A percentile compares a stretch with the other conserved stretches of the same genome.
Evolutionary conservation across 768 basidiomycete genomes (phyloP).

Genomic region (Rhodotorula taiwanensis): DNA sequence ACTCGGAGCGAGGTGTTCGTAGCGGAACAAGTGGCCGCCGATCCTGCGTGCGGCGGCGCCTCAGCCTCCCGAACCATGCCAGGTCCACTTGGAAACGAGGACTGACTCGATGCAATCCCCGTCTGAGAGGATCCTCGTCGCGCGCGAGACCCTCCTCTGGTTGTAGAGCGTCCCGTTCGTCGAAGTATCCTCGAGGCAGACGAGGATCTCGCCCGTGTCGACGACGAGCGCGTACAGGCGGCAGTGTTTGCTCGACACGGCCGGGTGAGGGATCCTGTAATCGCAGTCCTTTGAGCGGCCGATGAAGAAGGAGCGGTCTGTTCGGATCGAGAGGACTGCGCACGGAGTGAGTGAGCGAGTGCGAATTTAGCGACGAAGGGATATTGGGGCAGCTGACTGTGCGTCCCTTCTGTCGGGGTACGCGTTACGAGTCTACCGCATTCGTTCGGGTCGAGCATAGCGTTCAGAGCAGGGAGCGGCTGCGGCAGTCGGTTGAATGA

Average conservation of each 20-base stretch:
- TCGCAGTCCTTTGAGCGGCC: neutral
- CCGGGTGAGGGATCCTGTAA: neutral
- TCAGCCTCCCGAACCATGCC: too few species aligned
- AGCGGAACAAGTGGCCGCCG: slow-evolving; percentile 17
- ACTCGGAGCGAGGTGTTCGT: slow-evolving; percentile 6
- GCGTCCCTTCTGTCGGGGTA: too few species aligned
- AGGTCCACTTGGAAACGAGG: too few species aligned
- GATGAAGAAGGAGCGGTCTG: neutral
- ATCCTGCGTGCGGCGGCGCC: too few species aligned
- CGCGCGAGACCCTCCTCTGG: neutral
- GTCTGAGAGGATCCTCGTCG: slow-evolving; percentile 13
- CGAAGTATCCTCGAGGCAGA: slow-evolving; percentile 12
- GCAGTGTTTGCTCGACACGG: neutral
- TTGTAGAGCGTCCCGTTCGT: slow-evolving; percentile 29
- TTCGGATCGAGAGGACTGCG: neutral
- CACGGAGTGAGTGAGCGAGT: neutral
- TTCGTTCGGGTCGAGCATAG: too few species aligned
- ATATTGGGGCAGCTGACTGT: too few species aligned
- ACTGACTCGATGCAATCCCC: slow-evolving; percentile 26
- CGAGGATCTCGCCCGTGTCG: slow-evolving; percentile 24
- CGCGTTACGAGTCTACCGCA: too few species aligned
- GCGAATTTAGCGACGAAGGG: too few species aligned
- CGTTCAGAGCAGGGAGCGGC: too few species aligned
- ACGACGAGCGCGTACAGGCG: slow-evolving; percentile 1
- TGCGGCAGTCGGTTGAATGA: too few species aligned